A percentile compares a stretch with the other conserved stretches of the same genome.
Evolutionary conservation across 2,329 filamentous ascomycete genomes (phyloP).

Genomic region (Metarhizium brunneum): DNA sequence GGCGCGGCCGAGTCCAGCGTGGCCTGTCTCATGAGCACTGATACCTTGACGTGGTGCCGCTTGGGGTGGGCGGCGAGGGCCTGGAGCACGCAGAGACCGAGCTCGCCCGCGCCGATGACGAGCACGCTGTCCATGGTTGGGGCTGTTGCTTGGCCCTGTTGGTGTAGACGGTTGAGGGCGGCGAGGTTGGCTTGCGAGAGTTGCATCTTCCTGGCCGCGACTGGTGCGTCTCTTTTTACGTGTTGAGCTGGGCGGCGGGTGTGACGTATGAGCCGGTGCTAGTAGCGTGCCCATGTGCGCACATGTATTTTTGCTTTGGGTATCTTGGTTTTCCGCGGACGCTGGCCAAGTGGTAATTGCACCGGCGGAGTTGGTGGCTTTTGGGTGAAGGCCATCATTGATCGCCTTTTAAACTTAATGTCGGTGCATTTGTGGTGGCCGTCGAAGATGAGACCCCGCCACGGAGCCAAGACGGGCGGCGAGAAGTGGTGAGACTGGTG

Average conservation of each 20-base stretch:
- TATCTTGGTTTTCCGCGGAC: too few relatives aligned
- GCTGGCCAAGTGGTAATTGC: too few relatives aligned
- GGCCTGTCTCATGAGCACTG: constrained; percentile 42
- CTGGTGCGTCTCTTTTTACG: neutral
- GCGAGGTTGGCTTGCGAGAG: constrained; percentile 9
- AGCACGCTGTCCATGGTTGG: constrained; percentile 23
- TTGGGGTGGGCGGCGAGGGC: constrained; percentile 38
- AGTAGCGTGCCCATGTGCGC: neutral
- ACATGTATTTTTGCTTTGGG: too few relatives aligned
- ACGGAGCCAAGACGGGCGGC: neutral
- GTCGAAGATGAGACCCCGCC: too few relatives aligned
- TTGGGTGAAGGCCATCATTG: neutral
- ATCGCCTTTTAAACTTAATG: neutral
- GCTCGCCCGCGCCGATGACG: constrained; percentile 58
- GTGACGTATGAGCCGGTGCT: too few relatives aligned
- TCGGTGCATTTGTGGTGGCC: too few relatives aligned
- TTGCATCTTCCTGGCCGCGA: neutral
- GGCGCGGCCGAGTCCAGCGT: constrained; percentile 14
- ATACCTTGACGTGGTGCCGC: constrained; percentile 27
- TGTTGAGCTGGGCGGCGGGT: too few relatives aligned
- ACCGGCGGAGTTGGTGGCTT: too few relatives aligned
- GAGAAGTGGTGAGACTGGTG: neutral
- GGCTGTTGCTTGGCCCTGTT: neutral
- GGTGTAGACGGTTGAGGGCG: constrained; percentile 6
- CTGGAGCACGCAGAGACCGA: constrained; percentile 47